A percentile compares a stretch with the other conserved stretches of the same genome.
Evolutionary conservation across 2,329 filamentous ascomycete genomes (phyloP).

Genomic region (Botrytis aclada): DNA sequence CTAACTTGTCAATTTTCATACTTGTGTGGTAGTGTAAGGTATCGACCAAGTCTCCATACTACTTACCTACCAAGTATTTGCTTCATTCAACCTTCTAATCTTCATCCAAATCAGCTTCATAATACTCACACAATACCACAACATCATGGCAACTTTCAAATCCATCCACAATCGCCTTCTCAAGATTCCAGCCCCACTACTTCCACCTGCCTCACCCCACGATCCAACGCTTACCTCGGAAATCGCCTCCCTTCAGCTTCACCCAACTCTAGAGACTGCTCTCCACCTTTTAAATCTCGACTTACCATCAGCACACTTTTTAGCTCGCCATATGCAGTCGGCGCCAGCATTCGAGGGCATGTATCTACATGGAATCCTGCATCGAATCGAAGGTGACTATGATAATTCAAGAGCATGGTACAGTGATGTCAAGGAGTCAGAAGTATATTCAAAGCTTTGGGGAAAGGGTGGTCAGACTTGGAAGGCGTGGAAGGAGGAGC

Average conservation of each 20-base stretch:
- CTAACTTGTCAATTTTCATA: background rate
- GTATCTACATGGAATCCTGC: constrained; percentile 50
- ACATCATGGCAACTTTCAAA: constrained; percentile 11
- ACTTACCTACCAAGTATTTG: background rate
- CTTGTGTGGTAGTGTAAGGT: background rate
- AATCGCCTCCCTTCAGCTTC: constrained; percentile 40
- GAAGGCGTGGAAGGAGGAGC: constrained; percentile 13
- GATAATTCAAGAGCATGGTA: constrained; percentile 50
- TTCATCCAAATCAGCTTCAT: background rate
- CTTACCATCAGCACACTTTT: constrained; percentile 49
- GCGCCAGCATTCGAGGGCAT: constrained; percentile 49
- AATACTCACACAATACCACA: background rate
- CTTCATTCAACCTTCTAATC: background rate
- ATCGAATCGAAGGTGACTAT: constrained; percentile 50
- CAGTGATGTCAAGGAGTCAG: constrained; percentile 42
- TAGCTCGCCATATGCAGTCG: constrained; percentile 51
- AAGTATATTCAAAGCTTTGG: constrained; percentile 40
- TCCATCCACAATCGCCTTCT: constrained; percentile 11
- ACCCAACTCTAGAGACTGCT: constrained; percentile 49
- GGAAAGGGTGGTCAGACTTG: constrained; percentile 22
- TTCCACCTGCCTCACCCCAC: constrained; percentile 29
- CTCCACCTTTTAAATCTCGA: constrained; percentile 52
- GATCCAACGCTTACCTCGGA: constrained; percentile 25
- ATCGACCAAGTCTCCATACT: background rate
- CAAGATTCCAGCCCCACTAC: constrained; percentile 28